Conservation (phyloP, 2,329 filamentous ascomycete genomes). For the Capronia coronata region DNA sequence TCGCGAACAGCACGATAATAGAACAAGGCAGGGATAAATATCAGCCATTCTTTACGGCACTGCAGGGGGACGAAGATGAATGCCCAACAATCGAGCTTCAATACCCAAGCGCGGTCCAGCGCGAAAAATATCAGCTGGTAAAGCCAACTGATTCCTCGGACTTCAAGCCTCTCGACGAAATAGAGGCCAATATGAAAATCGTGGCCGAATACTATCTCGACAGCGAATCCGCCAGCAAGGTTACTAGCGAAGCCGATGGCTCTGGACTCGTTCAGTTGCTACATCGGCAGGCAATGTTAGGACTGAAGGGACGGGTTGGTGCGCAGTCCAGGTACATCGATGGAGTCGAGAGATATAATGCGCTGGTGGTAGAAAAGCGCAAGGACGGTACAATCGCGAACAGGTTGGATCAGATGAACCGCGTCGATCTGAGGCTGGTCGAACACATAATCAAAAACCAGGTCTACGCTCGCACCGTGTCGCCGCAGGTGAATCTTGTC, state of each 20-base stretch:
- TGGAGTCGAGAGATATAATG: slow-evolving; percentile 72
- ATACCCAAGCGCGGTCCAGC: slow-evolving; percentile 68
- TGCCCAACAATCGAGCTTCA: slow-evolving; percentile 59
- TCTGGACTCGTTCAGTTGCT: slow-evolving; percentile 61
- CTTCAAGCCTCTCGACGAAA: slow-evolving; percentile 60
- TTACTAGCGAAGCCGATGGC: slow-evolving; percentile 66
- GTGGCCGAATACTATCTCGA: slow-evolving; percentile 73
- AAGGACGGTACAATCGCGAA: slow-evolving; percentile 64
- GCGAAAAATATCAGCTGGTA: slow-evolving; percentile 70
- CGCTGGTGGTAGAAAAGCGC: slow-evolving; percentile 58
- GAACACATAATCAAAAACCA: slow-evolving; percentile 72
- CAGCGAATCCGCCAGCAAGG: slow-evolving; percentile 57
- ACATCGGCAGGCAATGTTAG: slow-evolving; percentile 64
- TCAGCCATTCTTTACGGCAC: slow-evolving; percentile 35
- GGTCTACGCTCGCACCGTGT: slow-evolving; percentile 86
- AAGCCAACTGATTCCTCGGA: slow-evolving; percentile 68
- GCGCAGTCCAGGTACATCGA: slow-evolving; percentile 61
- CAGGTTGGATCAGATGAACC: slow-evolving; percentile 63
- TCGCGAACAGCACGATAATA: slow-evolving; percentile 40
- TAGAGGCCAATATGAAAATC: slow-evolving; percentile 61
- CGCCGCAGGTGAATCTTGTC: slow-evolving; percentile 75
- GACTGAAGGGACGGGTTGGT: slow-evolving; percentile 40
- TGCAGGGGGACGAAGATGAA: slow-evolving; percentile 44
- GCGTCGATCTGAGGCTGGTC: slow-evolving; percentile 64
- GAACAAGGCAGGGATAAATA: slow-evolving; percentile 31